phyloP scores from a whole-genome alignment of 306 rosid genomes.

The Elaeagnus macrophylla region DNA sequence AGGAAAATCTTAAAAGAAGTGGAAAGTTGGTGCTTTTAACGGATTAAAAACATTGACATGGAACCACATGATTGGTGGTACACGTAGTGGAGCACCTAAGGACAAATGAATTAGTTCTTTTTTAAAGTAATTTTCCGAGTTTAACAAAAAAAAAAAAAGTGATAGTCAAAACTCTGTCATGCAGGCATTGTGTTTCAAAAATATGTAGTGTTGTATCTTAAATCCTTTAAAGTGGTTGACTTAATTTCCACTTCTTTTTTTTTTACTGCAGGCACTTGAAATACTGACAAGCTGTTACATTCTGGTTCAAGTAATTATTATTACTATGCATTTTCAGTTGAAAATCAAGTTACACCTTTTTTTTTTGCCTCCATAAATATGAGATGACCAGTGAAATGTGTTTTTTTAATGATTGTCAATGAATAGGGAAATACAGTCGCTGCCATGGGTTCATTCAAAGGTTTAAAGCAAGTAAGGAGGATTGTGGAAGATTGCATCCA shows the following conservation, averaged over 20 bases:
- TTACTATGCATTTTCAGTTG: conserved; percentile 12
- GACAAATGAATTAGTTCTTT: too few species aligned
- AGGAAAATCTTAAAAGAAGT: too few species aligned
- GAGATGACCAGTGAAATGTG: conserved; percentile 6
- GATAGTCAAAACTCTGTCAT: too few species aligned
- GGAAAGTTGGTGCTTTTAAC: too few species aligned
- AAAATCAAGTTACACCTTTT: not conserved
- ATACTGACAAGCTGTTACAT: conserved; percentile 76
- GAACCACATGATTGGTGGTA: too few species aligned
- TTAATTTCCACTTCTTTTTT: not conserved
- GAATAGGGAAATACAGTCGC: conserved; percentile 77
- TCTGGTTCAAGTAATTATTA: conserved; percentile 62
- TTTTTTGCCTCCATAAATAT: not conserved
- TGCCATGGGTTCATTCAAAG: conserved; percentile 85
- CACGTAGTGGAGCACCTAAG: too few species aligned
- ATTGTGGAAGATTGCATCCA: conserved; percentile 80
- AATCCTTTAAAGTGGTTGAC: conserved; percentile 5
- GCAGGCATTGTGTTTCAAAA: too few species aligned
- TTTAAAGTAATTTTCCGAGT: too few species aligned
- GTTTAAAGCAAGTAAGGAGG: conserved; percentile 74
- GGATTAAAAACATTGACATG: too few species aligned
- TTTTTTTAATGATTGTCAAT: conserved; percentile 13
- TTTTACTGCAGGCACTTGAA: conserved; percentile 50
- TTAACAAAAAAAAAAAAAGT: too few species aligned
- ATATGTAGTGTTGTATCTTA: not conserved